These are phyloP conservation scores for Backusella macrospora DNA, from an alignment of 192 early-diverging fungal species.

Conservation along the genomic window DNA sequence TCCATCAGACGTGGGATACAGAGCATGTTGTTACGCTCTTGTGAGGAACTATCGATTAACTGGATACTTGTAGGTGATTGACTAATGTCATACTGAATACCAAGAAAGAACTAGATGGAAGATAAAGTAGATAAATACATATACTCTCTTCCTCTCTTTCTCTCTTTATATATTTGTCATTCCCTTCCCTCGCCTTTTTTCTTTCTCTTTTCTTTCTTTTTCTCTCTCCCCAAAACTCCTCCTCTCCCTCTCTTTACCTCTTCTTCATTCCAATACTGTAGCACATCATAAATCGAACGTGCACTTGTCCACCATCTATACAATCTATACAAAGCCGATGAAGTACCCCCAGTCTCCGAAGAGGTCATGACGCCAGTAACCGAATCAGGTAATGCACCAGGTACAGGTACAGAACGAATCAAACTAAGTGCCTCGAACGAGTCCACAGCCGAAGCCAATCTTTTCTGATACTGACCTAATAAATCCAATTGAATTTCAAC, in stretches of 20 bases:
- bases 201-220: conserved; percentile 45
- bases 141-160: neutral
- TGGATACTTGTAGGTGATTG: conserved; percentile 24
- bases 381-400: conserved; percentile 55
- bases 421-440: conserved; percentile 55
- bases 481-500: conserved; percentile 66
- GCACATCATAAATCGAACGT: conserved; percentile 40
- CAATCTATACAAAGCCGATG: conserved; percentile 50
- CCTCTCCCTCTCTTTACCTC: conserved; percentile 39
- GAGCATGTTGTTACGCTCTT: neutral
- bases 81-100: conserved; percentile 47
- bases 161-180: too few relatives aligned
- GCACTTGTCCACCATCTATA: conserved; percentile 58
- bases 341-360: conserved; percentile 32
- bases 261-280: conserved; percentile 60
- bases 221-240: neutral
- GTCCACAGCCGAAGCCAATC: conserved; percentile 56
- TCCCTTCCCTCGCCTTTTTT: neutral
- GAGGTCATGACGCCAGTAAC: conserved; percentile 48
- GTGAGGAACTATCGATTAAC: neutral
- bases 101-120: conserved; percentile 52
- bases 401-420: conserved; percentile 47
- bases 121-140: neutral
- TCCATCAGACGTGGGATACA: neutral
- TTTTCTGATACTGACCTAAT: conserved; percentile 53